Base-by-base conservation (phyloP, 2,329 filamentous ascomycete species). In the Diplocarpon rosae region DNA sequence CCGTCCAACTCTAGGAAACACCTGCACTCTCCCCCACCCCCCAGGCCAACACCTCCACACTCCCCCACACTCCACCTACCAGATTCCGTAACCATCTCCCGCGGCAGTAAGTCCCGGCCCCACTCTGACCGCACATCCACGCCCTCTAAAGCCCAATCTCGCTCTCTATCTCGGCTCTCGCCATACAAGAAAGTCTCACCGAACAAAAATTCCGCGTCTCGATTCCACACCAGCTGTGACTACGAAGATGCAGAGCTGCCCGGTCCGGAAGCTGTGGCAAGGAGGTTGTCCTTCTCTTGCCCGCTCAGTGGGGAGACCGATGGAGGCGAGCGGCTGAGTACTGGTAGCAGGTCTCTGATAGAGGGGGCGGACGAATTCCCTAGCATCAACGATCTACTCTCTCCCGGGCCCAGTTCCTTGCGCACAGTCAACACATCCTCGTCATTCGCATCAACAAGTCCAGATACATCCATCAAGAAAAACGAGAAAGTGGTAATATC, bases 171-270 rank as follows among this genome's bases (percentile, higher is more conserved):
- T 24, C 45, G 27, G 28, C 43, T 46, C 2, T 48, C 49, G 9
- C 35, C 49, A 1, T 33, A 40, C 12, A 49, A 49, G 39, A 47
- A 39, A 29, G 32, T 39, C 20, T 49, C 44, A 5, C 46, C 49
- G 28, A 34, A 37, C 37, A 24, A 31, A 28, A 36, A 37, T 38
- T 3, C 14, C 14, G 17, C 11, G 12, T 30, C 29, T 9, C 30
- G 1, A 8, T 16, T 14, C 30, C 16, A 24, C 3, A 28, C 24
- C 5, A 33, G 16, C 27, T 20, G 10, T 38, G 37, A 33, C 16
- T 8, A 28, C n/a, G 15, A 33, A n/a, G 17, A 37, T 14, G 16
- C 36, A 29, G 17, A 33, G 16, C 28, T 27, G 14, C 27, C 20
- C 5, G 37, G 17, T 32, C 32, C 44, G 3, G 41, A 42, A 13